Conservation (phyloP, 805 yeast species). For the Hermanozyma aechmeae region DNA sequence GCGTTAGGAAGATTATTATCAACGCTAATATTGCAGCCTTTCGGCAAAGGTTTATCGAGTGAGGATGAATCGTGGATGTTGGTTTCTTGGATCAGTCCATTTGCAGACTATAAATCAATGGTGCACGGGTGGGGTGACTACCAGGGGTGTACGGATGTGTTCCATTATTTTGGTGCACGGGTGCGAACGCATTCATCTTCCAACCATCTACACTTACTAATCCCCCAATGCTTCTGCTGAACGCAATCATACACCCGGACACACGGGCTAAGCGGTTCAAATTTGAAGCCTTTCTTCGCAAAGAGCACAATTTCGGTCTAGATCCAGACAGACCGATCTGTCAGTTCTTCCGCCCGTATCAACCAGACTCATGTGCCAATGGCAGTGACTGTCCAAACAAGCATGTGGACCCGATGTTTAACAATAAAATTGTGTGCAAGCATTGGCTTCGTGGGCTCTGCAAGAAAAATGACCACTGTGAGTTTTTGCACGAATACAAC, state of each 20-base stretch:
- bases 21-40: too few species aligned
- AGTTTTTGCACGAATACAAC: constrained; percentile 91
- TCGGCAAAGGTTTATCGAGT: too few species aligned
- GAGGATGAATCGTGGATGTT: too few species aligned
- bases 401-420: constrained; percentile 53
- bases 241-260: constrained; percentile 33
- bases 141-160: too few species aligned
- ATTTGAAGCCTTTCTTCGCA: constrained; percentile 75
- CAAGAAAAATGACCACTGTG: constrained; percentile 94
- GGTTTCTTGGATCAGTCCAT: too few species aligned
- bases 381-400: constrained; percentile 83
- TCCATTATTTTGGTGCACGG: too few species aligned
- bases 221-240: constrained; percentile 24
- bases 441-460: constrained; percentile 98
- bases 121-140: too few species aligned
- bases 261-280: constrained; percentile 35
- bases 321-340: constrained; percentile 85
- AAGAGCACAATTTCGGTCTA: constrained; percentile 72
- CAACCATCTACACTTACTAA: too few species aligned
- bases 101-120: too few species aligned
- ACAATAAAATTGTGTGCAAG: constrained; percentile 75
- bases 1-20: too few species aligned
- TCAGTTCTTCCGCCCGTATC: constrained; percentile 53
- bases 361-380: constrained; percentile 61
- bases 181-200: too few species aligned